Base-by-base conservation (phyloP, 2,329 filamentous ascomycete genomes). In the Aspergillus quadrilineatus region DNA sequence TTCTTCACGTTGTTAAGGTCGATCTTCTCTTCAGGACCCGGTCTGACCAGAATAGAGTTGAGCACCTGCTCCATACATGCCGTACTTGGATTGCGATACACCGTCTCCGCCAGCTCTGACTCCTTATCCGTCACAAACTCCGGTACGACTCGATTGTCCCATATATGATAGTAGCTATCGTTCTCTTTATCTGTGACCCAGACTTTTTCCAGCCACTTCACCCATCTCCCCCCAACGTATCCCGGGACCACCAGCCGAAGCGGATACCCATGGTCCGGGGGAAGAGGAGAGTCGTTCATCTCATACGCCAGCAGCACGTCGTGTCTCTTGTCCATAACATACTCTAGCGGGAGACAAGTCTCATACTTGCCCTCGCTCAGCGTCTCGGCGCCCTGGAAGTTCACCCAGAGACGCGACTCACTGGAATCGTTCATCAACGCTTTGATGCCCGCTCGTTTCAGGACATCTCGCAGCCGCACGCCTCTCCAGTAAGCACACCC, bases 401-500 rank as follows among this genome's bases (percentile, higher is more conserved):
- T 77, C 41, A 82, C 74, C 75, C 75, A 80, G 29, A 66, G 65
- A 7, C 69, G 67, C 29, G 22, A 22, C 3, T 22, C 22, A 22
- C 22, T 22, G 22, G 1, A 22, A 3, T 22, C 22, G 22, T 22
- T 22, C 22, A 22, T 22, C 22, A 22, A 22, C 22, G 22, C 22
- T 22, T 22, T 22, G 22, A 22, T 22, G 22, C 22, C 22, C 22
- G 22, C 22, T 22, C 22, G 22, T 22, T 22, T 22, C 8, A 82
- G 67, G 1, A 82, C 73, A 56, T 82, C 76, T 3, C 77, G 67
- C 3, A 82, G 63, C 3, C 76, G 63, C 1, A 75, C 70, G 0
- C 80, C 80, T 56, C 76, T 80, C 79, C 78, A 84, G 57, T 80
- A 82, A 0, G 79, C 78, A 56, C 78, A 81, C 9, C 77, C 75